Base-by-base conservation (phyloP, 2,329 filamentous ascomycete genomes). In the Fonsecaea multimorphosa region DNA sequence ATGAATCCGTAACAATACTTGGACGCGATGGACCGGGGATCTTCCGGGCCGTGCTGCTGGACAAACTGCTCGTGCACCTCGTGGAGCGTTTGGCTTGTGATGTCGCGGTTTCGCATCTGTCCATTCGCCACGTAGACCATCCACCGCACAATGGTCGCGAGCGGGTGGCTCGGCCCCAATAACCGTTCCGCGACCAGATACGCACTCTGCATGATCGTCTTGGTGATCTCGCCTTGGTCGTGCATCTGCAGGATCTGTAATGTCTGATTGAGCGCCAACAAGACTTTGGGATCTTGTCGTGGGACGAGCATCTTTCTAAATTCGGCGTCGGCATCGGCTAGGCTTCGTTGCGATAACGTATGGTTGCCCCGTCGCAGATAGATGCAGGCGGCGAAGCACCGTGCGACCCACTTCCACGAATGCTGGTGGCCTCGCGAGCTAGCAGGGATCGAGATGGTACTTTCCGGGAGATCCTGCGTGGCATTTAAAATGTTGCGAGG, bases 341-440 rank as follows among this genome's bases (percentile, higher is more conserved):
- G 65, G 57, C 69, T 70, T 11, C 34, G 52, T 16, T 66, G 59
- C 34, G 63, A 65, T 38, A 69, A 65, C 22, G 46, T 54, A 22
- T 68, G 44, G 55, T 70, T 62, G 32, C 65, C 71, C 14, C 68
- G 56, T 14, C 58, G 68, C 38, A 72, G 49, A 36, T 70, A 72
- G 49, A 72, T 72, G 56, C 70, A 72, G 34, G 71, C 69, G 1
- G 69, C 66, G 58, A 72, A 72, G 64, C 70, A 72, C 24, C 68
- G 71, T 12, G 70, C 70, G 34, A 72, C 68, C 71, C 71, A 72
- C 53, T 61, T 64, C 68, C 67, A 72, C 14, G 70, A 70, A 49
- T 70, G 67, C 31, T 72, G 64, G 32, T 71, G 69, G 9, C 58
- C 66, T 12, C 67, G 70, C n/a, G 71, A 68, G 27, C 69, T 69